These are phyloP conservation scores for Cucurbita moschata DNA, from an alignment of 306 rosid genomes.

Conservation along the genomic window DNA sequence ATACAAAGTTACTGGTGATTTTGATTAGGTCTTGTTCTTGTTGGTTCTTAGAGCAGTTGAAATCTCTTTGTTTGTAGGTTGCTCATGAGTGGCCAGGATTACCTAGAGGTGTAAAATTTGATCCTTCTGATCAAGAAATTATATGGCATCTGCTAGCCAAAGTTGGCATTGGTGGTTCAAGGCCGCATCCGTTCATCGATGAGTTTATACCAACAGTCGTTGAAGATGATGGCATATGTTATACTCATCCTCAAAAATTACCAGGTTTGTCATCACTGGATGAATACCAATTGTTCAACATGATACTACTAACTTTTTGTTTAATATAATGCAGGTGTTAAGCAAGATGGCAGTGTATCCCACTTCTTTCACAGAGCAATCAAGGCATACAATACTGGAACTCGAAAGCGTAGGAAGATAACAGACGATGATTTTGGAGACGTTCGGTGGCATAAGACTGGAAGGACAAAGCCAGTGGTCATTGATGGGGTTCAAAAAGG, in stretches of 20 bases:
- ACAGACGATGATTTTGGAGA: slow-evolving; percentile 33
- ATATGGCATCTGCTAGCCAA: slow-evolving; percentile 9
- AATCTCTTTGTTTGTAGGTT: slow-evolving; percentile 11
- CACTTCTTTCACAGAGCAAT: slow-evolving; percentile 54
- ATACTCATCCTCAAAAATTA: slow-evolving; percentile 11
- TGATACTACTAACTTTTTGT: background rate
- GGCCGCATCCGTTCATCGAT: slow-evolving; percentile 4
- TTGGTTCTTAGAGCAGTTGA: background rate
- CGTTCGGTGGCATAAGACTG: slow-evolving; percentile 71
- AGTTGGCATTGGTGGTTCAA: slow-evolving; percentile 7
- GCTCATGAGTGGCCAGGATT: slow-evolving; percentile 12
- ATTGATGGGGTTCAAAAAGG: slow-evolving; percentile 35
- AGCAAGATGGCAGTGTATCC: slow-evolving; percentile 46
- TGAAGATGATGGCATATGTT: slow-evolving; percentile 10
- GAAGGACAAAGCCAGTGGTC: slow-evolving; percentile 42
- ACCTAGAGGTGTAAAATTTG: slow-evolving; percentile 14
- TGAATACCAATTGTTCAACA: background rate
- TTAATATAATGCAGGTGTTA: slow-evolving; percentile 25
- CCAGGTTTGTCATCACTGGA: slow-evolving; percentile 8
- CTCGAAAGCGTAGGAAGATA: slow-evolving; percentile 55
- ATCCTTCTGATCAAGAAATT: slow-evolving; percentile 11
- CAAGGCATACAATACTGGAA: slow-evolving; percentile 58
- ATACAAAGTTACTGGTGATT: background rate
- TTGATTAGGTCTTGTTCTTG: background rate
- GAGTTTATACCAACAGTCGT: slow-evolving; percentile 8